A percentile compares a stretch with the other conserved stretches of the same genome.
These are phyloP conservation scores for Cercospora zeae-maydis DNA, from an alignment of 2,329 filamentous ascomycete species.

Conservation along the genomic window DNA sequence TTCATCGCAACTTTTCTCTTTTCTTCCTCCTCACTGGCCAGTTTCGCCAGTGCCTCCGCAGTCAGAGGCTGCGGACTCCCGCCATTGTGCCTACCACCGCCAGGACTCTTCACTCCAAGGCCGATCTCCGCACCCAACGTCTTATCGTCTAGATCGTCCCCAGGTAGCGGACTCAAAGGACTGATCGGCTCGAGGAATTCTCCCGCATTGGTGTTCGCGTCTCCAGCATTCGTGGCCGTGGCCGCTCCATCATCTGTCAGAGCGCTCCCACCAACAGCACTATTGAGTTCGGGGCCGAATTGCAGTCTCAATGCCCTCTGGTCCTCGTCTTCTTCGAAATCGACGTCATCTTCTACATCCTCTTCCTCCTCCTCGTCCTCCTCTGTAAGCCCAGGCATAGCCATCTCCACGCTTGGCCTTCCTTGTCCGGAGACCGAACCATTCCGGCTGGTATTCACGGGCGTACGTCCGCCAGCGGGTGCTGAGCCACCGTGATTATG, in stretches of 20 bases:
- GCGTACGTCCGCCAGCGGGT: constrained; percentile 8
- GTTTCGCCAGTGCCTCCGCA: constrained; percentile 33
- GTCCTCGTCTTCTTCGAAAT: constrained; percentile 28
- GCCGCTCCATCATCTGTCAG: constrained; percentile 9
- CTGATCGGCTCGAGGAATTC: constrained; percentile 16
- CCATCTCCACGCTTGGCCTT: constrained; percentile 66
- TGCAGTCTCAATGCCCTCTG: constrained; percentile 30
- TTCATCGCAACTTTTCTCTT: not conserved
- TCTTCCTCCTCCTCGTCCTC: constrained; percentile 32
- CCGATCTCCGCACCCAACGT: not conserved
- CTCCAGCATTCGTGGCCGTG: not conserved
- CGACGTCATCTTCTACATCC: constrained; percentile 33
- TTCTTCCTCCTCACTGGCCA: constrained; percentile 26
- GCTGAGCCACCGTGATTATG: constrained; percentile 42
- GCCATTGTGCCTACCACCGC: not conserved
- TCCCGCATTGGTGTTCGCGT: not conserved
- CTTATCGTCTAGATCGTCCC: not conserved
- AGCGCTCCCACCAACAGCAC: not conserved
- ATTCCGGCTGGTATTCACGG: constrained; percentile 13
- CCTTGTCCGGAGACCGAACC: constrained; percentile 60
- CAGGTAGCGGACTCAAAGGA: constrained; percentile 19
- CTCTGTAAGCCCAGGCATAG: constrained; percentile 50
- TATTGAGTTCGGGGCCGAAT: constrained; percentile 28
- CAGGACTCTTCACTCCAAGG: constrained; percentile 12
- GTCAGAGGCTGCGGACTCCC: constrained; percentile 27